Evolutionary conservation across 192 early-diverging fungal species (phyloP), one percentile per base, ranked within the genome.

Genomic region (Rhizophlyctis rosea): DNA sequence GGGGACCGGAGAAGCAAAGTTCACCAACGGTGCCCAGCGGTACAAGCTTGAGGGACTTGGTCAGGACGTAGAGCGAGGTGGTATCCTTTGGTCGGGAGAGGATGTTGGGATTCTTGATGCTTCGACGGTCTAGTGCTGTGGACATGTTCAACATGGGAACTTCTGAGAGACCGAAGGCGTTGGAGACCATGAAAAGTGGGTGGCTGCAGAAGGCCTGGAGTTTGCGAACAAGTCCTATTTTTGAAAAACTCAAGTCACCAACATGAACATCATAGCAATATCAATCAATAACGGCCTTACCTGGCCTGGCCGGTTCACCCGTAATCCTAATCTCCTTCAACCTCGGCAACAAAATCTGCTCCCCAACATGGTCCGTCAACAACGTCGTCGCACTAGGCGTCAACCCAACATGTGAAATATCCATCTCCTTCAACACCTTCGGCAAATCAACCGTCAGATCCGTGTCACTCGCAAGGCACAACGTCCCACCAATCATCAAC

Each of bases 21-120:
- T 74, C 77, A 2, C 77, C 77, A 3, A 59, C 31, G 14, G 34
- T 52, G 23, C 77, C 77, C 18, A 70, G 36, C 4, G 77, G 77
- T 1, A 79, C 63, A 1, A 30, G 54, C 9, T 16, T 18, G 30
- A 59, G 33, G 30, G 18, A 21, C 11, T 31, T 16, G n/a, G n/a
- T n/a, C 35, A 65, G 34, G 16, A 65, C 50, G 48, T 57, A 65
- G 32, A 28, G 11, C n/a, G 24, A 47, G 1, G 47, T 28, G 29
- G 18, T n/a, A n/a, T n/a, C n/a, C n/a, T n/a, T n/a, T n/a, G n/a
- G n/a, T 14, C 21, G 61, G 33, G 34, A 55, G 60, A 21, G 57
- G 30, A 34, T 61, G n/a, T 1, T 61, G 23, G 57, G 61, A 64
- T 13, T 62, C 5, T 13, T 54, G 0, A 24, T 23, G 9, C 2